Base-by-base conservation (phyloP, 1,139 yeast genomes). In the Hansenula lynferdii region DNA sequence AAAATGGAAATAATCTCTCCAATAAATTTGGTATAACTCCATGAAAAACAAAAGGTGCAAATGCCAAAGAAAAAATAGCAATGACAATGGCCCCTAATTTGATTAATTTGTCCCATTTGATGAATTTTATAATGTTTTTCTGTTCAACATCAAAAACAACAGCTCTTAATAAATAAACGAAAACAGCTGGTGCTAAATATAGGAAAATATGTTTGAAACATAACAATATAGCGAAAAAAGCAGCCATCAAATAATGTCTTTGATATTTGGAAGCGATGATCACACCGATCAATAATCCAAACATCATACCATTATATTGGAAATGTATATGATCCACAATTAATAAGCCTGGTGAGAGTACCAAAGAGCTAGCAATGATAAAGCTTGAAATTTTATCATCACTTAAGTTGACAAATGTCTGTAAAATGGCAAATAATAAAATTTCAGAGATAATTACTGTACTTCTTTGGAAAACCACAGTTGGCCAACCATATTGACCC, bases 151-250 rank as follows among this genome's bases (percentile, higher is more conserved):
- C 69, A 29, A 65, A 53, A 19, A 62, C 76, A 58, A 86, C 89
- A 0, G 72, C 77, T 40, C 96, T 70, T 37, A 92, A 64, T 38
- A 92, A 64, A 55, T 76, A 90, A 6, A 84, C 77, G 59, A 90
- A 87, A 53, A 85, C 94, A 0, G 97, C 95, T 2, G 98, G 98
- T 0, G 98, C 97, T 50, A 94, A 69, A 58, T 90, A 92, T 40
- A 92, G 67, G 62, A 85, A 94, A 40, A 92, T 90, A 60, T 92
- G 98, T 59, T 92, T 94, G 69, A 92, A 92, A 58, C 97, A 92
- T 31, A 94, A 69, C 30, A 94, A 70, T 4, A 77, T 68, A 0
- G 95, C 68, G 63, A 90, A 94, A 63, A 83, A 70, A 38, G 75
- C 68, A 0, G 90, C 97, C 54, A 92, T 76, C 56, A 68, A 54